Conservation (phyloP, 805 yeast species). For the Debaryomyces maramus region DNA sequence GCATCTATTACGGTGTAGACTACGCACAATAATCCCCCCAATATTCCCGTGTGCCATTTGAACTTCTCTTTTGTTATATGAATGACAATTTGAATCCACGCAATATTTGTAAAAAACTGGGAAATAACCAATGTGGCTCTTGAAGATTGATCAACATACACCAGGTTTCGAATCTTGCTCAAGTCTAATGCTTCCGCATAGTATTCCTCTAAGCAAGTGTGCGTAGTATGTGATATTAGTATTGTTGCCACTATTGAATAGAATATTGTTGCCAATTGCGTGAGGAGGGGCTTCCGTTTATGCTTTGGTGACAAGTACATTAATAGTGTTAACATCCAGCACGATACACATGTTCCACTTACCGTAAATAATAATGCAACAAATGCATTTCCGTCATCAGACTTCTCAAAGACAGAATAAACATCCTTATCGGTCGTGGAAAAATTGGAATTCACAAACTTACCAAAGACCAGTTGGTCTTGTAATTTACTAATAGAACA, state of each 20-base stretch:
- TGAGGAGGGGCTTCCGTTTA: constrained; percentile 56
- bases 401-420: not conserved
- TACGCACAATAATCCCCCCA: constrained; percentile 31
- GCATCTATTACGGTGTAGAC: constrained; percentile 19
- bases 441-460: constrained; percentile 1
- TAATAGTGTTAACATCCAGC: constrained; percentile 70
- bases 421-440: not conserved
- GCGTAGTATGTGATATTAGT: constrained; percentile 46
- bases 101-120: constrained; percentile 48
- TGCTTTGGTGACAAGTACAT: constrained; percentile 49
- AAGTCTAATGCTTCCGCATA: constrained; percentile 54
- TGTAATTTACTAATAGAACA: constrained; percentile 26
- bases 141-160: constrained; percentile 39
- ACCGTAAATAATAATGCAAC: constrained; percentile 52
- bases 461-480: constrained; percentile 20
- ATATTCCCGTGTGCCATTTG: constrained; percentile 25
- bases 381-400: constrained; percentile 39
- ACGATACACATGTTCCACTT: constrained; percentile 55
- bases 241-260: constrained; percentile 57
- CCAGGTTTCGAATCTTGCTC: constrained; percentile 32
- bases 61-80: constrained; percentile 33
- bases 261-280: constrained; percentile 58
- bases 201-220: constrained; percentile 51
- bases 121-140: constrained; percentile 42
- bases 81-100: constrained; percentile 53